Evolutionary conservation across 306 rosid species (phyloP), one percentile per base, ranked within the genome.

Genomic region (Comarum palustre): DNA sequence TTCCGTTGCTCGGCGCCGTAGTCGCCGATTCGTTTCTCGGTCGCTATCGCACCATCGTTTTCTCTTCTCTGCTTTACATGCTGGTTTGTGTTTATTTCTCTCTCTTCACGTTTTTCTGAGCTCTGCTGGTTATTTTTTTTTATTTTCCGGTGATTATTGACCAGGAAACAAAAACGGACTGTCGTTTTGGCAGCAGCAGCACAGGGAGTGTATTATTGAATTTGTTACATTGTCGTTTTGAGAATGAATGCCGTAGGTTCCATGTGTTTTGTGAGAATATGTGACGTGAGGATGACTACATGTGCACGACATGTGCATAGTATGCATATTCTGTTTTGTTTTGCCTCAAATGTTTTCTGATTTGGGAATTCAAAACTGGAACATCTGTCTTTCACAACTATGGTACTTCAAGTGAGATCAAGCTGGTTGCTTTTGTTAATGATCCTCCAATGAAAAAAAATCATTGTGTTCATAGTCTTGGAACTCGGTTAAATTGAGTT

Each of bases 21-120:
- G 71, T 82, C 2, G 85, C 85, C 19, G 85, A 82, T 64, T 82
- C 82, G 0, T 82, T 77, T 73, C 54, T 82, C 1, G 82, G 85
- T 5, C 85, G 82, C 58, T 78, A 74, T 68, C 80, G 82, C 14
- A 74, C 82, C 6, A 74, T 82, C 3, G 34, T 66, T 17, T 0
- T 69, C 51, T 57, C 85, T 24, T 64, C 85, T 63, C 79, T 70
- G 17, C 73, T 82, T 38, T 82, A 82, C 77, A 51, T 82, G 41
- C 19, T 78, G 80, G 86, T 82, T 22, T 45, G 54, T 57, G 25
- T 0, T 10, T 10, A 42, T 9, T 9, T 38, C 41, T 38, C 31
- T n/a, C 12, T 50, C 24, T 50, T 15, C 46, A 46, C 57, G 25
- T 38, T 51, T 48, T 17, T 7, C 24, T 22, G 6, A 3, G 29